These are phyloP conservation scores for Microthlaspi erraticum DNA, from an alignment of 345 rosid genomes.

Conservation along the genomic window DNA sequence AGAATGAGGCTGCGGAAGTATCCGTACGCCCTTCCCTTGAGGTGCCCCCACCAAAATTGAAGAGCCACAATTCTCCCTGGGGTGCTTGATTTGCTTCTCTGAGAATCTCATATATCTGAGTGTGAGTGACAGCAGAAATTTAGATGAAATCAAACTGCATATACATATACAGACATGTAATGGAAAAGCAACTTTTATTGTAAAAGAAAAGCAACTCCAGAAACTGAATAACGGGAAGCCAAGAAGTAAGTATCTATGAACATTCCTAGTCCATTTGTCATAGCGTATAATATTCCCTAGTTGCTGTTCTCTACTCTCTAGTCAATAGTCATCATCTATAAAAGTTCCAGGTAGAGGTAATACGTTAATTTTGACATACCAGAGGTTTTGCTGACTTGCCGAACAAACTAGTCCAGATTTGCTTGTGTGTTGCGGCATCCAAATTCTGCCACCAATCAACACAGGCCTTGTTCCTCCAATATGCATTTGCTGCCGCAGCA, in stretches of 20 bases:
- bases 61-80: conserved; percentile 60
- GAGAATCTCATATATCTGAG: conserved; percentile 73
- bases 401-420: conserved; percentile 50
- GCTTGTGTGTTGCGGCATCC: conserved; percentile 56
- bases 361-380: conserved; percentile 49
- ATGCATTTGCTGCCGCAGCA: conserved; percentile 67
- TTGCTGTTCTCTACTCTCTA: no score
- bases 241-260: conserved; percentile 4
- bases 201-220: conserved; percentile 12
- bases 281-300: no score
- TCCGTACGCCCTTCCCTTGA: conserved; percentile 46
- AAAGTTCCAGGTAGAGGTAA: background rate
- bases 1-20: conserved; percentile 35
- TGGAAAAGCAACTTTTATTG: conserved; percentile 16
- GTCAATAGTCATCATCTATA: background rate
- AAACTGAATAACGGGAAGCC: conserved; percentile 14
- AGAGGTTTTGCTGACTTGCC: conserved; percentile 77
- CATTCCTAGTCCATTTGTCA: no score
- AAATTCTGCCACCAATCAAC: conserved; percentile 86
- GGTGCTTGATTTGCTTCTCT: conserved; percentile 54
- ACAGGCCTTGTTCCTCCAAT: conserved; percentile 92
- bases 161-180: conserved; percentile 2
- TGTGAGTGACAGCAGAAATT: conserved; percentile 13
- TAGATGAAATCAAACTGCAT: conserved; percentile 10
- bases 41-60: conserved; percentile 49